Evolutionary conservation across 306 rosid species (phyloP), one percentile per base, ranked within the genome.

Genomic region (Neltuma alba): DNA sequence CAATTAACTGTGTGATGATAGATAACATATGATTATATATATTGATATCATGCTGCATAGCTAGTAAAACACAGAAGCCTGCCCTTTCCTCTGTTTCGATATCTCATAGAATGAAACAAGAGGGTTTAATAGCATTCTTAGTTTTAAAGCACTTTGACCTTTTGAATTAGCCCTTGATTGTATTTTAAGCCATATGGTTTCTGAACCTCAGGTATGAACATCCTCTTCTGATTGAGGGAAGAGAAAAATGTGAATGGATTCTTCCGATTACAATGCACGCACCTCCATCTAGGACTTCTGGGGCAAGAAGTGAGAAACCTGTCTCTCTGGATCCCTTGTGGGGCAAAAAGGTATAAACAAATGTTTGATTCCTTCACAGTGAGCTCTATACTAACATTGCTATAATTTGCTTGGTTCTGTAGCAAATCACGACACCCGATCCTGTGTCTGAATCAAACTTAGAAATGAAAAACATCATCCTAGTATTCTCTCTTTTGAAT

Each of bases 251-350:
- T 68, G 99, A 96, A 75, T 96, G 99, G 99, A 79, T 90, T 82
- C 98, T 96, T 74, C 99, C 98, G 23, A 93, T 96, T n/a, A 91
- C 89, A 14, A 97, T 96, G 63, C 96, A 89, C 81, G 97, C 99
- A 28, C 92, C 97, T 70, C 96, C 98, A 9, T 80, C 88, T 16
- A 87, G 85, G 67, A 50, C 88, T 75, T 86, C 90, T 80, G 89
- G 86, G 60, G 55, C 85, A 76, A 91, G 94, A 82, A 88, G 64
- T 41, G 96, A 88, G 37, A 93, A 86, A 84, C 82, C 89, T 82
- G 77, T 89, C 89, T 89, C 93, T 70, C 80, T 87, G 88, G 97
- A 93, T 48, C 92, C 88, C 72, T 12, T 81, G 83, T 86, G 91
- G 96, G 88, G 84, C 91, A 83, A 87, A 81, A 89, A 89, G 91